phyloP scores from a whole-genome alignment of 1,284 basidiomycete species.

The Papiliotrema laurentii region DNA sequence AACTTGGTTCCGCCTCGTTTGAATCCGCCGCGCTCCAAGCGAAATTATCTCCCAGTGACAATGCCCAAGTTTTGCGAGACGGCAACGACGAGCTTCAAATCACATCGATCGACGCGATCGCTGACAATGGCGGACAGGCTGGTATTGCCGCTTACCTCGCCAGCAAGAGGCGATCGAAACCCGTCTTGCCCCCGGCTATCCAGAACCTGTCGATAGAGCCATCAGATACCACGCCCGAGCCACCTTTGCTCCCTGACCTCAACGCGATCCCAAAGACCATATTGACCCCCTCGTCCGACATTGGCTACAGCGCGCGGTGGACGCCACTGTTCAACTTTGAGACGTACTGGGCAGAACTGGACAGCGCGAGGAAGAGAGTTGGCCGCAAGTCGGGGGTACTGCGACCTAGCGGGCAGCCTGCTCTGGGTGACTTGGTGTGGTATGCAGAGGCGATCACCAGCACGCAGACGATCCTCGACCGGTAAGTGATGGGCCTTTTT shows the following conservation, averaged over 20 bases:
- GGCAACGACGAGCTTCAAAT: conserved; percentile 64
- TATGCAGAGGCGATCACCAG: conserved; percentile 89
- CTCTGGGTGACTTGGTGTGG: conserved; percentile 68
- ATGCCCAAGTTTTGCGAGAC: conserved; percentile 54
- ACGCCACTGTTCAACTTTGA: conserved; percentile 52
- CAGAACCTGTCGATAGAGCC: conserved; percentile 11
- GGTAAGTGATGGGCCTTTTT: conserved; percentile 54
- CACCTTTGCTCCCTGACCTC: conserved; percentile 46
- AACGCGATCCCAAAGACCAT: conserved; percentile 37
- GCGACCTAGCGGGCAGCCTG: conserved; percentile 21
- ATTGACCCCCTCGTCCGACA: conserved; percentile 26
- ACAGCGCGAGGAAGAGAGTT: conserved; percentile 30
- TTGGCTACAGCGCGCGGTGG: conserved; percentile 29
- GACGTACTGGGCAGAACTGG: conserved; percentile 46
- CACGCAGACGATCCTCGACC: conserved; percentile 92
- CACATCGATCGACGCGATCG: conserved; percentile 29
- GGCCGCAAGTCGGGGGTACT: conserved; percentile 31
- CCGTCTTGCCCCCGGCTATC: conserved; percentile 27
- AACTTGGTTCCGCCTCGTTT: conserved; percentile 15
- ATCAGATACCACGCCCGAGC: conserved; percentile 54
- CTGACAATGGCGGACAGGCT: conserved; percentile 3
- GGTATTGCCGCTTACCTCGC: conserved; percentile 47
- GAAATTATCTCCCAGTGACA: conserved; percentile 26
- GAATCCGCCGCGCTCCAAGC: conserved; percentile 14
- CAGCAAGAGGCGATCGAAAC: conserved; percentile 30